phyloP scores from a whole-genome alignment of 2,329 filamentous ascomycete species.

The Alternaria gaisen region DNA sequence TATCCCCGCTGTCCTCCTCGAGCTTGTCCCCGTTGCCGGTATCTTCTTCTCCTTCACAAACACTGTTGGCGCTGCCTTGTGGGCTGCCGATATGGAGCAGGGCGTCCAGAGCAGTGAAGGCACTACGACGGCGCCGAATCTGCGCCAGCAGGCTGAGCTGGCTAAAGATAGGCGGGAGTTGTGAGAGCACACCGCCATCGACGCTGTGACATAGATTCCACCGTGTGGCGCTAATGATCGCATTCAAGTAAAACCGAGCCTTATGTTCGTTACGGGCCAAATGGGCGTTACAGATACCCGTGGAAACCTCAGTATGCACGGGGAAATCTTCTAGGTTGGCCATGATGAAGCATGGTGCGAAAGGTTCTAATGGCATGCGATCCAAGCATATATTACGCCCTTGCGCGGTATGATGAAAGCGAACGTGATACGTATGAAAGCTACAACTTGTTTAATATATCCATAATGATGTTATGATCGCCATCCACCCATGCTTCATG shows the following conservation, averaged over 20 bases:
- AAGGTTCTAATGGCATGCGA: not conserved
- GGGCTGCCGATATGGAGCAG: slow-evolving; percentile 84
- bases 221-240: slow-evolving; percentile 16
- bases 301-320: slow-evolving; percentile 48
- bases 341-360: slow-evolving; percentile 4
- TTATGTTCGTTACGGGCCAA: slow-evolving; percentile 19
- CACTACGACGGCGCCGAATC: slow-evolving; percentile 46
- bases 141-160: slow-evolving; percentile 48
- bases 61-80: slow-evolving; percentile 90
- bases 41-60: slow-evolving; percentile 92
- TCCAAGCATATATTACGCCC: not conserved
- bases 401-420: not conserved
- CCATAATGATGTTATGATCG: not conserved
- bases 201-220: slow-evolving; percentile 1
- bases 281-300: slow-evolving; percentile 39
- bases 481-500: not conserved
- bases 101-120: slow-evolving; percentile 23
- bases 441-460: not conserved
- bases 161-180: slow-evolving; percentile 45
- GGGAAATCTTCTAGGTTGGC: slow-evolving; percentile 45
- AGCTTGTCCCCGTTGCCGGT: slow-evolving; percentile 83
- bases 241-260: slow-evolving; percentile 18
- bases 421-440: not conserved
- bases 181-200: slow-evolving; percentile 27
- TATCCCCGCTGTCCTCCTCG: slow-evolving; percentile 80